These are phyloP conservation scores for Selenicereus undatus DNA, from an alignment of 148 eudicot species.

Conservation along the genomic window DNA sequence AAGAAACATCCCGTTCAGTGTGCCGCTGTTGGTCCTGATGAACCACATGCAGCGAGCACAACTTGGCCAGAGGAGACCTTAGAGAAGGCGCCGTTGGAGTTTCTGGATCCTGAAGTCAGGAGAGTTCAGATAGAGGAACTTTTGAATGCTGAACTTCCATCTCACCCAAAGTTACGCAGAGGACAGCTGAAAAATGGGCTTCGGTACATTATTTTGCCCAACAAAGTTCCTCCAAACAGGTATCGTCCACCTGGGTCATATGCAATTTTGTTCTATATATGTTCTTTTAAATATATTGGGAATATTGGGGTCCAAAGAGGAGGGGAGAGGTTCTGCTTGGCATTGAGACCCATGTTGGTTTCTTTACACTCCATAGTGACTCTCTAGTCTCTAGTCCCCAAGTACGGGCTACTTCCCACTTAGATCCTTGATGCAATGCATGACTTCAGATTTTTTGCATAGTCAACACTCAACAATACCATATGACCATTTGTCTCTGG, in stretches of 20 bases:
- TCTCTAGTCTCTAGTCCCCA: not conserved
- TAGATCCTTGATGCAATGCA: not conserved
- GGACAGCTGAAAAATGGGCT: conserved; percentile 93
- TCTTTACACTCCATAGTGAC: not conserved
- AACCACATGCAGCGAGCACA: conserved; percentile 93
- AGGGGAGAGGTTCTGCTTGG: not conserved
- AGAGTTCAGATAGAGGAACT: conserved; percentile 49
- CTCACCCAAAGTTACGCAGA: conserved; percentile 80
- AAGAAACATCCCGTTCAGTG: conserved; percentile 47
- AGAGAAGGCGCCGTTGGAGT: conserved; percentile 60
- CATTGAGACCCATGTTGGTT: not conserved
- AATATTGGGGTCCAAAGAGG: not conserved
- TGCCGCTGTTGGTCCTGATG: conserved; percentile 93
- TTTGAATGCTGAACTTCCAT: conserved; percentile 70
- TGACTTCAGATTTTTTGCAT: not conserved
- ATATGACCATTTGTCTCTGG: not conserved
- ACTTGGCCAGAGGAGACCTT: conserved; percentile 66
- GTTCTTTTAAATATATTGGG: not conserved
- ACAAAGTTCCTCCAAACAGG: conserved; percentile 99
- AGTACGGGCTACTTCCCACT: not conserved
- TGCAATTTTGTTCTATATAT: not conserved
- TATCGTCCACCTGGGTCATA: conserved; percentile 21
- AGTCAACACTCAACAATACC: not conserved
- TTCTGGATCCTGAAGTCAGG: conserved; percentile 47
- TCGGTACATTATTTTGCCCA: conserved; percentile 90